Conservation (phyloP, 176 grass and related monocot species). For the Avena insularis region DNA sequence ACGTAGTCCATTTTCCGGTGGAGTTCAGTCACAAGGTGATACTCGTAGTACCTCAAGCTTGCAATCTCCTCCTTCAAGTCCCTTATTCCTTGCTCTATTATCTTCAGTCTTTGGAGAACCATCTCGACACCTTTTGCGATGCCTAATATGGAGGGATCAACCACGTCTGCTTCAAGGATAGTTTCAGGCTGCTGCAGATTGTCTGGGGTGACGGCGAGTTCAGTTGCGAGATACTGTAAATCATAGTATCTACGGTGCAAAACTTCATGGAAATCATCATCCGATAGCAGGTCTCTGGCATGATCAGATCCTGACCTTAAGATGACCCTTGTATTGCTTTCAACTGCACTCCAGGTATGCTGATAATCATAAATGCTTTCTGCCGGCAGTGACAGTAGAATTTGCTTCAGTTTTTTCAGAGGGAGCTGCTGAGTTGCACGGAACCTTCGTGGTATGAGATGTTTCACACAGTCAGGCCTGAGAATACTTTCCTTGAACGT, state of each 20-base stretch:
- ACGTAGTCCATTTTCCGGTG: slow-evolving; percentile 84
- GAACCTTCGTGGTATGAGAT: slow-evolving; percentile 70
- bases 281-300: slow-evolving; percentile 76
- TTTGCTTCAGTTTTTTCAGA: slow-evolving; percentile 82
- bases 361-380: slow-evolving; percentile 85
- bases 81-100: slow-evolving; percentile 85
- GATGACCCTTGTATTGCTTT: slow-evolving; percentile 58
- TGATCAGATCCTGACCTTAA: slow-evolving; percentile 67
- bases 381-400: slow-evolving; percentile 75
- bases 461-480: slow-evolving; percentile 69
- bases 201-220: slow-evolving; percentile 55
- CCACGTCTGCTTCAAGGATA: slow-evolving; percentile 38
- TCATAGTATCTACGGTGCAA: slow-evolving; percentile 83
- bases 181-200: slow-evolving; percentile 53
- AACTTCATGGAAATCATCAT: slow-evolving; percentile 87
- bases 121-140: slow-evolving; percentile 92
- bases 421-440: slow-evolving; percentile 63
- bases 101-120: slow-evolving; percentile 85
- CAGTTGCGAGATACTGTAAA: slow-evolving; percentile 81
- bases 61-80: slow-evolving; percentile 89
- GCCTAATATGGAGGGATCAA: slow-evolving; percentile 80
- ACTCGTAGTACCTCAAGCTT: slow-evolving; percentile 85
- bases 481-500: slow-evolving; percentile 78
- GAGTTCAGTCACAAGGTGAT: slow-evolving; percentile 76
- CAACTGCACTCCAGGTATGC: slow-evolving; percentile 74